Evolutionary conservation across 169 alveolate species (phyloP).

Genomic region (Theileria parva): DNA sequence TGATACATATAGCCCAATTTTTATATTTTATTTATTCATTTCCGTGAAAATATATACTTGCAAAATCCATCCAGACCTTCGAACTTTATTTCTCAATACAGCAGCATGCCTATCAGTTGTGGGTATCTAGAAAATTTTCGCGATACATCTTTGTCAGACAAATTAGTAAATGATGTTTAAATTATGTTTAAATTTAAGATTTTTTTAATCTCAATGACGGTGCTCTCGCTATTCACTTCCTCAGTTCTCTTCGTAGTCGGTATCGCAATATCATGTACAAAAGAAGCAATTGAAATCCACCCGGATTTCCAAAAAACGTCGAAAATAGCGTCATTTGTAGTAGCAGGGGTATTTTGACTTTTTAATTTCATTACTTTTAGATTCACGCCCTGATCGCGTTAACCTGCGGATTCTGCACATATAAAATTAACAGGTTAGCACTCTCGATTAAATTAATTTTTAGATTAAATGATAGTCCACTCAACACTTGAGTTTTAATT

Average conservation of each 20-base stretch:
- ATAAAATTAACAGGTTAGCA: constrained; percentile 26
- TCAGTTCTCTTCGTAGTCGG: constrained; percentile 43
- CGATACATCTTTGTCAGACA: not conserved
- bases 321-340: constrained; percentile 53
- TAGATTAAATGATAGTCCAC: not conserved
- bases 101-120: constrained; percentile 21
- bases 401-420: constrained; percentile 32
- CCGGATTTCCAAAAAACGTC: constrained; percentile 30
- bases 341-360: constrained; percentile 46
- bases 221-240: constrained; percentile 26
- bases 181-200: constrained; percentile 10
- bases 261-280: constrained; percentile 21
- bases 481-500: not conserved
- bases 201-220: constrained; percentile 24
- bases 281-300: constrained; percentile 30
- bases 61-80: not conserved
- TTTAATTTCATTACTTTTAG: not conserved
- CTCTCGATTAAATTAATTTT: not conserved
- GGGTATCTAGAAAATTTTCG: constrained; percentile 9
- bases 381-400: constrained; percentile 16
- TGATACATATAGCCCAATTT: not conserved
- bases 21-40: no score
- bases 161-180: constrained; percentile 4
- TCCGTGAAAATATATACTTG: not conserved
- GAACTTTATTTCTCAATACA: not conserved